phyloP scores from a whole-genome alignment of 345 rosid genomes.

The Linum tenue region DNA sequence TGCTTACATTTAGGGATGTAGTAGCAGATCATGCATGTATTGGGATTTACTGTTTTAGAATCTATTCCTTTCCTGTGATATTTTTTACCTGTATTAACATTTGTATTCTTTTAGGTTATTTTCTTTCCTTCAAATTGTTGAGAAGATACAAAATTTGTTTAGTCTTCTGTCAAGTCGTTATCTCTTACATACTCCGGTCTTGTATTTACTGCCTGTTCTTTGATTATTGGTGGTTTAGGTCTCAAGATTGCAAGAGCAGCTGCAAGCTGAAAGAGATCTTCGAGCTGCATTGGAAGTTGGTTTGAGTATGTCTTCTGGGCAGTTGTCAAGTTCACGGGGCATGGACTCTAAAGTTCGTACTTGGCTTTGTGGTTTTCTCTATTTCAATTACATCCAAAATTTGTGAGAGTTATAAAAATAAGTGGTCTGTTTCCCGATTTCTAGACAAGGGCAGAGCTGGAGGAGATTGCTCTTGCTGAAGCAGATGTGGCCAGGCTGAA shows the following conservation, averaged over 20 bases:
- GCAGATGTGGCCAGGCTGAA: constrained; percentile 98
- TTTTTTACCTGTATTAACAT: too few species aligned
- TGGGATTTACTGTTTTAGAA: too few species aligned
- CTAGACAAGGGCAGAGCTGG: constrained; percentile 98
- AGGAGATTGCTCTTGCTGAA: constrained; percentile 99
- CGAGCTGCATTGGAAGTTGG: constrained; percentile 97
- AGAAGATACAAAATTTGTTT: too few species aligned
- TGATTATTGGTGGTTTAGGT: constrained; percentile 43
- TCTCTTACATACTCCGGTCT: background rate
- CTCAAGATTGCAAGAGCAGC: constrained; percentile 93
- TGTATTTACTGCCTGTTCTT: constrained; percentile 10
- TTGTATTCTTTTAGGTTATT: too few species aligned
- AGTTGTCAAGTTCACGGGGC: constrained; percentile 68
- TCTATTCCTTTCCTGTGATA: too few species aligned
- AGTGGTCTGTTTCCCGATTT: constrained; percentile 31
- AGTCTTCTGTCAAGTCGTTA: background rate
- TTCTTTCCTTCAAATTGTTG: too few species aligned
- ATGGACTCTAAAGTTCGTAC: constrained; percentile 82
- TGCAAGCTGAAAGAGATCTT: constrained; percentile 98
- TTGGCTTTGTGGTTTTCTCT: constrained; percentile 12
- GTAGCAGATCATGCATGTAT: too few species aligned
- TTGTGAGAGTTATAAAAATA: background rate
- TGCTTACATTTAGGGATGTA: too few species aligned
- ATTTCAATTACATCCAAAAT: background rate
- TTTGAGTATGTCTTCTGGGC: constrained; percentile 96